phyloP scores from a whole-genome alignment of 2,329 filamentous ascomycete species.

The Plenodomus lindquistii region DNA sequence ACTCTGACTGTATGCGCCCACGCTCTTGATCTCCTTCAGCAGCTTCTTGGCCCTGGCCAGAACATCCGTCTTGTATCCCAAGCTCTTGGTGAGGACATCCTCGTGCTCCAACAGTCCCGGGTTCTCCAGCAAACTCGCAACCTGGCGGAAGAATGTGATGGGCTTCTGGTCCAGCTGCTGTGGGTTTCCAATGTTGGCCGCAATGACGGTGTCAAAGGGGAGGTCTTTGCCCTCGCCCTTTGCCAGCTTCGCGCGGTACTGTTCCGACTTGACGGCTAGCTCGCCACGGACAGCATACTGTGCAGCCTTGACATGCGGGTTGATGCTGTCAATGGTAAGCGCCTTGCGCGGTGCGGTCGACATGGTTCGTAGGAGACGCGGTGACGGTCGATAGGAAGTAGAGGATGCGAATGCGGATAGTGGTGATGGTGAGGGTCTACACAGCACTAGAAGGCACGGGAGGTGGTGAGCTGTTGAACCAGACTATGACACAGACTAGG shows the following conservation, averaged over 20 bases:
- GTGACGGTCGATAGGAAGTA: background rate
- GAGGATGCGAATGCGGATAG: slow-evolving; percentile 4
- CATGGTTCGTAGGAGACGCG: slow-evolving; percentile 42
- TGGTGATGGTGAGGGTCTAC: slow-evolving; percentile 10
- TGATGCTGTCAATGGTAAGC: slow-evolving; percentile 86
- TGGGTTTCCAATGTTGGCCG: slow-evolving; percentile 98
- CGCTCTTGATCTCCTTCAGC: slow-evolving; percentile 81
- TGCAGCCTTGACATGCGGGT: slow-evolving; percentile 81
- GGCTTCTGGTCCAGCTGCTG: slow-evolving; percentile 99
- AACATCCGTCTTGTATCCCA: slow-evolving; percentile 90
- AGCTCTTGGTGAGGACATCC: slow-evolving; percentile 70
- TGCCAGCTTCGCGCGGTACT: slow-evolving; percentile 75
- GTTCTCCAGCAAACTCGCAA: slow-evolving; percentile 90
- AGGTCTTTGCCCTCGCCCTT: slow-evolving; percentile 65
- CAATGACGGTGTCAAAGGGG: slow-evolving; percentile 89
- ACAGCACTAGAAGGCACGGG: slow-evolving; percentile 7
- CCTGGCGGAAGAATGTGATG: slow-evolving; percentile 98
- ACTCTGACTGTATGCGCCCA: slow-evolving; percentile 95
- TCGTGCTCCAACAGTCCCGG: slow-evolving; percentile 81
- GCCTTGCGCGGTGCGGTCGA: slow-evolving; percentile 43
- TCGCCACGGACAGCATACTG: slow-evolving; percentile 97
- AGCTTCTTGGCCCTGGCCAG: slow-evolving; percentile 81
- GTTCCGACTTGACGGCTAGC: slow-evolving; percentile 89
- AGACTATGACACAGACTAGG: slow-evolving; percentile 12
- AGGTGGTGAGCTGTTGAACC: slow-evolving; percentile 15